A percentile compares a stretch with the other conserved stretches of the same genome.
Evolutionary conservation across 2,329 filamentous ascomycete species (phyloP).

Genomic region (Reticulascus tulasneorum): DNA sequence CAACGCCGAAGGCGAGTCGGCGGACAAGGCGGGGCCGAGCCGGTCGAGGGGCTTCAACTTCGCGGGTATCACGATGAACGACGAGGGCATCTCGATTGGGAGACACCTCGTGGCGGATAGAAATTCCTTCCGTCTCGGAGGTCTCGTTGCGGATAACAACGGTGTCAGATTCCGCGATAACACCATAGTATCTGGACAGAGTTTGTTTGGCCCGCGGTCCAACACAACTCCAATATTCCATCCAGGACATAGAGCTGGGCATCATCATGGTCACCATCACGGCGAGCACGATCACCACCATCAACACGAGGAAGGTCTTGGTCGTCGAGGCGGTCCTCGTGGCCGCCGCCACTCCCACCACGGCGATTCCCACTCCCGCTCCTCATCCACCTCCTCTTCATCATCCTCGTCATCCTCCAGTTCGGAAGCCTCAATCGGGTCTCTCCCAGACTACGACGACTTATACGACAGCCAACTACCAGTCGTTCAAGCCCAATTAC

Average conservation of each 20-base stretch:
- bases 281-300: conserved; percentile 6
- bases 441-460: conserved; percentile 50
- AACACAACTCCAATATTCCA: not conserved
- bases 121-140: conserved; percentile 42
- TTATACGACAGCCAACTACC: conserved; percentile 46
- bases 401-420: conserved; percentile 28
- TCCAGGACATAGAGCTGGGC: conserved; percentile 12
- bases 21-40: conserved; percentile 5
- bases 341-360: conserved; percentile 12
- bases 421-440: conserved; percentile 41
- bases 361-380: conserved; percentile 27
- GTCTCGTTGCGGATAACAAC: conserved; percentile 35
- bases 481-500: conserved; percentile 37
- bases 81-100: conserved; percentile 39
- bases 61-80: conserved; percentile 36
- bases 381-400: conserved; percentile 29
- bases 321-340: conserved; percentile 11
- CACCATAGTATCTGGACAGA: no score
- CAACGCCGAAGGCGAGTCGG: conserved; percentile 2
- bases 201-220: no score
- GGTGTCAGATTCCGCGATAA: conserved; percentile 28
- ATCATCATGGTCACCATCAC: conserved; percentile 9
- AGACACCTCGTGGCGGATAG: conserved; percentile 38
- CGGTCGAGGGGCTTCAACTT: conserved; percentile 24
- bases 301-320: conserved; percentile 5